Evolutionary conservation across 129 eudicot genomes (phyloP), one percentile per base, ranked within the genome.

Genomic region (Escallonia herrerae): DNA sequence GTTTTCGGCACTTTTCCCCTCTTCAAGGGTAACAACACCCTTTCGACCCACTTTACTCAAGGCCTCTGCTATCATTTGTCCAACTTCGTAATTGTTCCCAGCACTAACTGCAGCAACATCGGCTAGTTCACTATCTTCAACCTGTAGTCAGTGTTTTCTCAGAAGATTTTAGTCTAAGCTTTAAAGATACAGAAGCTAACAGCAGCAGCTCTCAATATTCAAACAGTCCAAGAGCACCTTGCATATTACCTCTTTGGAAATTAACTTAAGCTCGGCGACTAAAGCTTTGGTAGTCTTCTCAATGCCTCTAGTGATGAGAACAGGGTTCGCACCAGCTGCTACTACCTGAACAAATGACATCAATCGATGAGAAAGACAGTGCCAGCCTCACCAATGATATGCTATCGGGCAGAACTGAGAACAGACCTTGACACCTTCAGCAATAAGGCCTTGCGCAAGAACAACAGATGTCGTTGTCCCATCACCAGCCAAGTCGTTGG

Each of bases 21-120:
- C 96, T 75, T 93, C 98, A 61, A 93, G 95, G 59, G 98, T 88
- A 59, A 93, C 98, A 8, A 88, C 96, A 71, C 98, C 96, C 53
- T 79, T 93, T 43, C 98, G 75, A 1, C 98, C 95, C 42, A 93
- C 98, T 76, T 85, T 93, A 70, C 85, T 81, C 89, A 93, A 64
- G 53, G 96, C 98, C 72, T 93, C 98, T 38, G 95, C 96, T 53
- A 93, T 88, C 98, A 88, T 88, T 56, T 80, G 79, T 68, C 98
- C 98, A 10, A 93, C 87, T 78, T 93, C 96, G 46, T 83, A 73
- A 72, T 93, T 93, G 87, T 93, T 93, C 8, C 98, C 98, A n/a
- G 96, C 98, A 88, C 98, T 88, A 39, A 88, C 98, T 22, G 98
- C 95, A 67, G 96, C 98, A 60, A 93, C 95, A 72, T 93, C 96